Evolutionary conservation across 805 yeast genomes (phyloP).

Genomic region (Metschnikowia vanudenii): DNA sequence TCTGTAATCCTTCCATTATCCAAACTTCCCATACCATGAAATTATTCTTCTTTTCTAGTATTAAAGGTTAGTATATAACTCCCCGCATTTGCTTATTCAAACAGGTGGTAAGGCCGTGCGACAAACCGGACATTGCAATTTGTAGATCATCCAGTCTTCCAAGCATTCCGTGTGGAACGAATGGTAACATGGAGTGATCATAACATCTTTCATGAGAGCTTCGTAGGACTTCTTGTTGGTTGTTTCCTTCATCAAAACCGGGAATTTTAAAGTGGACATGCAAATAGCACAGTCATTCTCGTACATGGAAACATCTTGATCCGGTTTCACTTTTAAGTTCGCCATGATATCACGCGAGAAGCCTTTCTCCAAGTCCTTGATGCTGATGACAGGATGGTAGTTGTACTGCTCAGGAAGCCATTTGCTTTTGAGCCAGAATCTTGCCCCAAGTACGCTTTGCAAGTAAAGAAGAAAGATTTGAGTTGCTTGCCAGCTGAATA

Average conservation of each 20-base stretch:
- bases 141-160: conserved; percentile 90
- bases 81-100: not conserved
- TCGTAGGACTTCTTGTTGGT: conserved; percentile 12
- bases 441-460: conserved; percentile 71
- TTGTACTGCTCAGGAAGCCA: conserved; percentile 80
- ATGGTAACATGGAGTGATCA: conserved; percentile 91
- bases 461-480: conserved; percentile 59
- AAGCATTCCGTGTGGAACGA: conserved; percentile 87
- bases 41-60: not conserved
- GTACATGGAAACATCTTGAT: conserved; percentile 34
- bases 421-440: conserved; percentile 77
- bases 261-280: conserved; percentile 45
- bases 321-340: conserved; percentile 31
- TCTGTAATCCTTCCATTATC: not conserved
- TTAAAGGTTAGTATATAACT: not conserved
- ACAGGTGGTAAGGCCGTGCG: conserved; percentile 82
- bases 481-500: conserved; percentile 54
- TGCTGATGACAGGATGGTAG: conserved; percentile 67
- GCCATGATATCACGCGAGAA: conserved; percentile 53
- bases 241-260: conserved; percentile 11
- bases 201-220: conserved; percentile 43
- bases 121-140: conserved; percentile 92
- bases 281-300: conserved; percentile 84
- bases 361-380: conserved; percentile 56
- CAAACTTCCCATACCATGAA: not conserved